A percentile compares a stretch with the other conserved stretches of the same genome.
These are phyloP conservation scores for Rhynchosporium graminicola DNA, from an alignment of 2,329 filamentous ascomycete genomes.

Conservation along the genomic window DNA sequence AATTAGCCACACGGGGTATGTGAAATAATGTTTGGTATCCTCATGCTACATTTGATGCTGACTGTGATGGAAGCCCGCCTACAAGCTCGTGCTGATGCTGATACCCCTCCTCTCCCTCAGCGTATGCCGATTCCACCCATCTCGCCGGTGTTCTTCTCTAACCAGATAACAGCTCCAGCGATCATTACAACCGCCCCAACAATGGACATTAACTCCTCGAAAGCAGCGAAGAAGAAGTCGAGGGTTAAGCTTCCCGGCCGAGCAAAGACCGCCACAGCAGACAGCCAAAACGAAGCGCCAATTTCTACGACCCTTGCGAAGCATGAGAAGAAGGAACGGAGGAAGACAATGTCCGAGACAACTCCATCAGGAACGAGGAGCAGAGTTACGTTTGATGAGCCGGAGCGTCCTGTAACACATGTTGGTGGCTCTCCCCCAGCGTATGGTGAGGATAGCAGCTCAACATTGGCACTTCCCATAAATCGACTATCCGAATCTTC, in stretches of 20 bases:
- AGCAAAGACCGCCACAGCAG: constrained; percentile 39
- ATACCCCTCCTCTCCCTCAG: constrained; percentile 55
- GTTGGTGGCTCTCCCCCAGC: constrained; percentile 52
- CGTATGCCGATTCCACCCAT: constrained; percentile 46
- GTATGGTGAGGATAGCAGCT: constrained; percentile 62
- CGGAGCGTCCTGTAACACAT: constrained; percentile 50
- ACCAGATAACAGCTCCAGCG: constrained; percentile 52
- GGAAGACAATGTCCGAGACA: constrained; percentile 44
- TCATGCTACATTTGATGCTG: constrained; percentile 14
- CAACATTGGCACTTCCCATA: constrained; percentile 63
- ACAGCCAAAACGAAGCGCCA: constrained; percentile 23
- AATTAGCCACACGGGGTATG: constrained; percentile 65
- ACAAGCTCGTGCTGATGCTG: constrained; percentile 55
- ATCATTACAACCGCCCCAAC: constrained; percentile 95
- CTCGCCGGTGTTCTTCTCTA: not conserved
- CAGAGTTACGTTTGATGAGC: constrained; percentile 63
- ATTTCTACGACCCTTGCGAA: constrained; percentile 28
- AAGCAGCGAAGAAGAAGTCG: constrained; percentile 55
- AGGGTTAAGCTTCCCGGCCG: constrained; percentile 56
- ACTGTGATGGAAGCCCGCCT: constrained; percentile 56
- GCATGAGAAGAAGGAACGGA: constrained; percentile 46
- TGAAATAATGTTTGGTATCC: constrained; percentile 4
- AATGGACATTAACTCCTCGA: constrained; percentile 55
- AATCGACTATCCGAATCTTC: constrained; percentile 82
- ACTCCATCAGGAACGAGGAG: constrained; percentile 40